phyloP scores from a whole-genome alignment of 805 yeast genomes.

The Myxozyma mucilagina region DNA sequence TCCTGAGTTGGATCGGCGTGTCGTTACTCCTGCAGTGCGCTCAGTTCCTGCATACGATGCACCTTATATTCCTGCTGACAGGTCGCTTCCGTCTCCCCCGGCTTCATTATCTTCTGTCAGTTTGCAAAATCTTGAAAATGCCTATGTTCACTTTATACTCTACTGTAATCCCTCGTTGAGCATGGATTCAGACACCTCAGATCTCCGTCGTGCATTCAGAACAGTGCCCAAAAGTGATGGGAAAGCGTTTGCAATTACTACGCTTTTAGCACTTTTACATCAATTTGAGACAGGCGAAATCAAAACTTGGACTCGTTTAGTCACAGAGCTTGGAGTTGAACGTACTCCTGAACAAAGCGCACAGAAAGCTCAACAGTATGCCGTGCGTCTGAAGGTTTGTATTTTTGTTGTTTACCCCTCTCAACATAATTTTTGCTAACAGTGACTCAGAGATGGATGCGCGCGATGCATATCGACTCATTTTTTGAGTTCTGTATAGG shows the following conservation, averaged over 20 bases:
- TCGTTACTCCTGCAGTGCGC: neutral
- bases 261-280: conserved; percentile 15
- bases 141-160: conserved; percentile 21
- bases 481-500: conserved; percentile 30
- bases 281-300: conserved; percentile 28
- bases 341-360: conserved; percentile 29
- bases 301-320: conserved; percentile 30
- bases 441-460: conserved; percentile 26
- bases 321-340: conserved; percentile 30
- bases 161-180: conserved; percentile 28
- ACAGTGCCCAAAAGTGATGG: conserved; percentile 32
- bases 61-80: conserved; percentile 14
- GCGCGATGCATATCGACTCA: conserved; percentile 32
- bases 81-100: conserved; percentile 14
- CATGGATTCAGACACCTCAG: conserved; percentile 13
- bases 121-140: conserved; percentile 12
- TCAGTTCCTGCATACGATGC: neutral
- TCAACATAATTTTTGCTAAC: neutral
- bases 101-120: neutral
- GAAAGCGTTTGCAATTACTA: conserved; percentile 18
- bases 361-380: conserved; percentile 31
- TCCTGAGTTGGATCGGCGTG: conserved; percentile 25
- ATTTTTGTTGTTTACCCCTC: neutral
- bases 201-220: conserved; percentile 24
- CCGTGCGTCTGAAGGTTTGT: conserved; percentile 27